Percentiles rank a stretch among this genome's conserved stretches.
Conservation (phyloP, 2,329 filamentous ascomycete species). For the Penicillium sp. region DNA sequence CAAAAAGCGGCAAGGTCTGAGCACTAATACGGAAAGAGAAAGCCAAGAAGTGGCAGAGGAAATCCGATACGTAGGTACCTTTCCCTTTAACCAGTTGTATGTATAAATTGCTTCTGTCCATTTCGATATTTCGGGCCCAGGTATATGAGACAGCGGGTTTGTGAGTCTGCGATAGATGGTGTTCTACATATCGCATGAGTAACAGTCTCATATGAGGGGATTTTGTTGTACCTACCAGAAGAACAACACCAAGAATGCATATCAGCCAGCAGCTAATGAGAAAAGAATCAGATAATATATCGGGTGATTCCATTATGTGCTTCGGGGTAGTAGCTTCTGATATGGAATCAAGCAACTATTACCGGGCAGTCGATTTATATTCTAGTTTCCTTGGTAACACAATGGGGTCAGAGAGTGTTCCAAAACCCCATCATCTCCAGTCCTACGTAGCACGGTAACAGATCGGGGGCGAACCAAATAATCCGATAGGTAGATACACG, state of each 20-base stretch:
- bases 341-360: background rate
- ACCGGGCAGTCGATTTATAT: background rate
- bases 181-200: constrained; percentile 3
- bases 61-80: constrained; percentile 21
- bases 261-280: background rate
- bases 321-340: background rate
- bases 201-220: background rate
- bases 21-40: too few species aligned
- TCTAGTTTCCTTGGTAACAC: background rate
- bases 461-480: background rate
- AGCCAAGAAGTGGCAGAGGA: too few species aligned
- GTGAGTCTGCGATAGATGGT: constrained; percentile 11
- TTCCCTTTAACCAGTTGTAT: constrained; percentile 26
- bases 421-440: background rate
- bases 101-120: constrained; percentile 26
- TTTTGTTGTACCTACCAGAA: constrained; percentile 1
- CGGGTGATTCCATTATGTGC: background rate
- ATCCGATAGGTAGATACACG: background rate
- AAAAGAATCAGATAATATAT: background rate
- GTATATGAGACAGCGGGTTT: constrained; percentile 20
- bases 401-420: background rate
- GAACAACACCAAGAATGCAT: background rate
- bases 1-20: too few species aligned
- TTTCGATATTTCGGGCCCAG: constrained; percentile 28
- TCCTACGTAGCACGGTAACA: background rate